Percentiles rank a stretch among this genome's conserved stretches.
Evolutionary conservation across 1,284 basidiomycete genomes (phyloP).

Genomic region (Paramarasmius palmivorus): DNA sequence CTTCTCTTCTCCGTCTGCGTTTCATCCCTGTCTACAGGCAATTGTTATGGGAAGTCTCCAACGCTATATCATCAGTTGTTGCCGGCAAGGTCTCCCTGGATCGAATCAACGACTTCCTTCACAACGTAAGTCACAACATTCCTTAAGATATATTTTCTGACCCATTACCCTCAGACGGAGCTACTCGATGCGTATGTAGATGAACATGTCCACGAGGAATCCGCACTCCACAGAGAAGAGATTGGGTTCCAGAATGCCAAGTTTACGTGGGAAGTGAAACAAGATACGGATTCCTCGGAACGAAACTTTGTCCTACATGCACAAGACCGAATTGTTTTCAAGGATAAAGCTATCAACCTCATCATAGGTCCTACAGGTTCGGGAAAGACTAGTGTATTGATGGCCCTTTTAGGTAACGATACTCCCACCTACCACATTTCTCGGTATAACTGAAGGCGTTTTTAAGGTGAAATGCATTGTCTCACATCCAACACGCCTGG

Average conservation of each 20-base stretch:
- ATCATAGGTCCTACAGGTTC: constrained; percentile 58
- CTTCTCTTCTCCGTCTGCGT: not conserved
- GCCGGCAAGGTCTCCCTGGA: constrained; percentile 39
- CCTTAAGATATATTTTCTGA: constrained; percentile 13
- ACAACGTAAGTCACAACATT: constrained; percentile 24
- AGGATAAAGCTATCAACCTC: constrained; percentile 55
- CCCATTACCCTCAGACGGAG: constrained; percentile 37
- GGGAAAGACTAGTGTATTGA: constrained; percentile 48
- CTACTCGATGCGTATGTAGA: constrained; percentile 44
- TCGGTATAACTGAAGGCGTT: no score
- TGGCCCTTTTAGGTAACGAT: constrained; percentile 62
- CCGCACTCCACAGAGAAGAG: constrained; percentile 19
- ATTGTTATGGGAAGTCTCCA: not conserved
- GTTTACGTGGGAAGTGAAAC: constrained; percentile 40
- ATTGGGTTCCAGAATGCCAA: constrained; percentile 44
- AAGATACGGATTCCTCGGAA: constrained; percentile 28
- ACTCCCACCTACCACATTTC: no score
- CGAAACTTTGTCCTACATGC: constrained; percentile 49
- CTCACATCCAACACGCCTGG: constrained; percentile 44
- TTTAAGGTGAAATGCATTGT: no score
- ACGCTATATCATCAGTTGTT: constrained; percentile 21
- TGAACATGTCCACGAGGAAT: constrained; percentile 27
- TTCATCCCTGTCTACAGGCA: not conserved
- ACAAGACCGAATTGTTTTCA: constrained; percentile 53
- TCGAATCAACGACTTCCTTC: constrained; percentile 43